These are phyloP conservation scores for Volvox carteri DNA, from an alignment of 163 green algal species.

Conservation along the genomic window DNA sequence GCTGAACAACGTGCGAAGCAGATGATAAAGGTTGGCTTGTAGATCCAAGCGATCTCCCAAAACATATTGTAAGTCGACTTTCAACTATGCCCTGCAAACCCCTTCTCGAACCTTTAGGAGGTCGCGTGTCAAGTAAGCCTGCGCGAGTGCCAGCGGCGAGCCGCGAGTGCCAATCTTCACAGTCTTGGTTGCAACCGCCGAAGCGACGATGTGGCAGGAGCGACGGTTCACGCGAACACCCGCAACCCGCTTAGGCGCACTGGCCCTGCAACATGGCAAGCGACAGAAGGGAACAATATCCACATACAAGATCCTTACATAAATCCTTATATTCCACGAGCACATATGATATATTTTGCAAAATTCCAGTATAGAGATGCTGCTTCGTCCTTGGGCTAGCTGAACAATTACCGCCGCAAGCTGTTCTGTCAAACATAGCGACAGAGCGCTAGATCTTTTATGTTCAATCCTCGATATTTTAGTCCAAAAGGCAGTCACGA, in stretches of 20 bases:
- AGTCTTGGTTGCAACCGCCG: constrained; percentile 67
- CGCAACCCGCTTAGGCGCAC: constrained; percentile 23
- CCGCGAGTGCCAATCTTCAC: constrained; percentile 93
- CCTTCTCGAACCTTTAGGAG: constrained; percentile 86
- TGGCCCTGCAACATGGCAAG: constrained; percentile 36
- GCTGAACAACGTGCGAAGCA: too few relatives aligned
- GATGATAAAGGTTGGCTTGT: too few relatives aligned
- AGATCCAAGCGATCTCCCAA: too few relatives aligned
- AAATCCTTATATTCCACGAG: neutral
- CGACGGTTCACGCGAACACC: constrained; percentile 32
- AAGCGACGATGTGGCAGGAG: constrained; percentile 57
- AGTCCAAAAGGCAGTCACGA: too few relatives aligned
- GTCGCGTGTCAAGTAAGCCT: constrained; percentile 98
- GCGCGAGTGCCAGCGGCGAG: constrained; percentile 95
- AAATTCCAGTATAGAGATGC: too few relatives aligned
- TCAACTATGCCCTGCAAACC: too few relatives aligned
- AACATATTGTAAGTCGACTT: too few relatives aligned
- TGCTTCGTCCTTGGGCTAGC: neutral
- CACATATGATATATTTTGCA: neutral
- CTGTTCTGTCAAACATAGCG: neutral
- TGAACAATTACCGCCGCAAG: constrained; percentile 45
- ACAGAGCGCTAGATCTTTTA: constrained; percentile 3
- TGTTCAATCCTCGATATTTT: neutral
- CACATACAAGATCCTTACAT: neutral
- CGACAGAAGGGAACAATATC: neutral